Evolutionary conservation across 108 stramenopile genomes (phyloP), one percentile per base, ranked within the genome.

Genomic region (Seminavis robusta): DNA sequence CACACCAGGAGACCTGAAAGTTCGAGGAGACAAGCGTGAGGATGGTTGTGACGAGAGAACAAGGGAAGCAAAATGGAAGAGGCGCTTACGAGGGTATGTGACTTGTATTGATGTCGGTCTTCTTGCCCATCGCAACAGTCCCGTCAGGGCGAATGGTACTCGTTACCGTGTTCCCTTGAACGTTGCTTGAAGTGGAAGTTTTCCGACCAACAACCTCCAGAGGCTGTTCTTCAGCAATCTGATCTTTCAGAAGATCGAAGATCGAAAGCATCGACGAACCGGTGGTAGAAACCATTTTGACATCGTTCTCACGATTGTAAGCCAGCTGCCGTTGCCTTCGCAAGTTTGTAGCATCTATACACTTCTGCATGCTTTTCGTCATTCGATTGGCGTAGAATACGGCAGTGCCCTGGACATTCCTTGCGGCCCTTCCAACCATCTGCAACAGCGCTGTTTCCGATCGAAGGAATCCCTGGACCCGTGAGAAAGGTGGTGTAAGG

Each of bases 391-490:
- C 86, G 65, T 86, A 92, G 16, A 92, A 61, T 24, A 92, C 76
- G 7, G 82, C 86, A 17, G 36, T 45, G 5, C 90, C 86, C 15
- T 79, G 47, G 33, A 51, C 53, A 48, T 92, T 81, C 17, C 86
- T 70, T 17, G 90, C 84, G 3, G 90, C 90, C 9, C 90, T 49
- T 4, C 90, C 90, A 40, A 86, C 64, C 7, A 77, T 83, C 52
- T 92, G 90, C 27, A 92, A 48, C 40, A 92, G 46, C 23, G 82
- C 69, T 0, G 86, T 84, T 47, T 88, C 86, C 7, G 73, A 79
- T 46, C 90, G 76, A 17, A 92, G 69, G 50, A 88, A 88, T 11
- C 90, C 90, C 43, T 84, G 57, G 24, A 32, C 42, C n/a, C n/a
- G n/a, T n/a, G n/a, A n/a, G n/a, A n/a, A n/a, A n/a, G n/a, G n/a